A percentile compares a stretch with the other conserved stretches of the same genome.
Conservation (phyloP, 2,329 filamentous ascomycete species). For the Epicoccum nigrum region DNA sequence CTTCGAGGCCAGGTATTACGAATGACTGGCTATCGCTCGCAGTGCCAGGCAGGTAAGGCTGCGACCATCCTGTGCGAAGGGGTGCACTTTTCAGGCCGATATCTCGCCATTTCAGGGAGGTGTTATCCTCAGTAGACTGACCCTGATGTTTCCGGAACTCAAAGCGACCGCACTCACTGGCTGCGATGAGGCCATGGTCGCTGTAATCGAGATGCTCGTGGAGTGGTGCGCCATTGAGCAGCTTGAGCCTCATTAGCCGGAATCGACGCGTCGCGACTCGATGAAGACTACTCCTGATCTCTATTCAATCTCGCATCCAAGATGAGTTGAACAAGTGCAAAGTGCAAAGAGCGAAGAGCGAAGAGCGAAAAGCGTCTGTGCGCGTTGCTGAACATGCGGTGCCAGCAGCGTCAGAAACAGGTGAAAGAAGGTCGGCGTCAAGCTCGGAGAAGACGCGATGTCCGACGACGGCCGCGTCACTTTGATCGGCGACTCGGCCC, state of each 20-base stretch:
- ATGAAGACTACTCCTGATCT: neutral
- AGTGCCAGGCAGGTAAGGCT: slow-evolving; percentile 34
- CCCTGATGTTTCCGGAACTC: slow-evolving; percentile 17
- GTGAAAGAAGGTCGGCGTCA: neutral
- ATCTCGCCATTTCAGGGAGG: slow-evolving; percentile 40
- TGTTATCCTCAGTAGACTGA: neutral
- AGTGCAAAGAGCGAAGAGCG: too few relatives aligned
- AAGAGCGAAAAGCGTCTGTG: too few relatives aligned
- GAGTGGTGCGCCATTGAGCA: slow-evolving; percentile 68
- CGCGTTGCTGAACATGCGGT: too few relatives aligned
- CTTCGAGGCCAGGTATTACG: slow-evolving; percentile 22
- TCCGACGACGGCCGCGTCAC: slow-evolving; percentile 13
- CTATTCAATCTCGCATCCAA: too few relatives aligned
- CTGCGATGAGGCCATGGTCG: slow-evolving; percentile 56
- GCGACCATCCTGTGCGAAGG: slow-evolving; percentile 41
- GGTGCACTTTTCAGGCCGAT: slow-evolving; percentile 20
- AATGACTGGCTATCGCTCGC: slow-evolving; percentile 21
- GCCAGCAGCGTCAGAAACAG: too few relatives aligned
- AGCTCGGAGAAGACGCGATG: slow-evolving; percentile 13
- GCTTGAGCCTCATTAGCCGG: slow-evolving; percentile 49
- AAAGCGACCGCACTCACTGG: slow-evolving; percentile 54
- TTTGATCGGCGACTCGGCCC: neutral
- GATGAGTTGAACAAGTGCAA: too few relatives aligned
- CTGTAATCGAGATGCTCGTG: slow-evolving; percentile 61
- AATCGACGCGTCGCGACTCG: neutral